A percentile compares a stretch with the other conserved stretches of the same genome.
Conservation (phyloP, 176 grass and related monocot species). For the Tillandsia fasciculata region DNA sequence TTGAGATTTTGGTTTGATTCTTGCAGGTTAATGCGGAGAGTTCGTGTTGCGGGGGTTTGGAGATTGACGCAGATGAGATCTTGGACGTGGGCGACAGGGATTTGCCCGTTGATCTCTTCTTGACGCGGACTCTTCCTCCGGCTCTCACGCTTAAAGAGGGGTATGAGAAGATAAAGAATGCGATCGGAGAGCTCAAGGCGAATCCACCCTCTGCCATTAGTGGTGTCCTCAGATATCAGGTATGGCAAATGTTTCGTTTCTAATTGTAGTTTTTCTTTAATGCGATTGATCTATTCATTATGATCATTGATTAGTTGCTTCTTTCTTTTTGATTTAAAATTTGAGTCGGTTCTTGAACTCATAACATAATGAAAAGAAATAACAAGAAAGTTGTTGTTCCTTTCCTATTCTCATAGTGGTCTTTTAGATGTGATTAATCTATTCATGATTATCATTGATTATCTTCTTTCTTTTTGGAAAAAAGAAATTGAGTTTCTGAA, state of each 20-base stretch:
- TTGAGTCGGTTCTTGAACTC: too few species aligned
- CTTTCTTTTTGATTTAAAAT: not conserved
- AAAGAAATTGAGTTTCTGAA: too few species aligned
- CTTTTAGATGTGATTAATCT: too few species aligned
- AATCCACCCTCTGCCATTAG: slow-evolving; percentile 14
- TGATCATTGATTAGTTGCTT: not conserved
- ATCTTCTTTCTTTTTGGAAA: too few species aligned
- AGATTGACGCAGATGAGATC: slow-evolving; percentile 26
- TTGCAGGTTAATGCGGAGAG: slow-evolving; percentile 12
- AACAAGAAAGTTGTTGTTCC: too few species aligned
- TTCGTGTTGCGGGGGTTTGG: slow-evolving; percentile 12
- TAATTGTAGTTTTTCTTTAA: not conserved
- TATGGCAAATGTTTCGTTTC: not conserved
- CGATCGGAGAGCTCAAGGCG: slow-evolving; percentile 18
- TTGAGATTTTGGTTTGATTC: not conserved
- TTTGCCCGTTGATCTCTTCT: slow-evolving; percentile 27
- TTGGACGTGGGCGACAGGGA: slow-evolving; percentile 6
- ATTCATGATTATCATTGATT: too few species aligned
- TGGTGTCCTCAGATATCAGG: slow-evolving; percentile 34
- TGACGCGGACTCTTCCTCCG: slow-evolving; percentile 18
- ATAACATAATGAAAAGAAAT: too few species aligned
- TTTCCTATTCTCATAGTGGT: too few species aligned
- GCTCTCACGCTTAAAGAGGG: slow-evolving; percentile 28
- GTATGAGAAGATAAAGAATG: slow-evolving; percentile 30
- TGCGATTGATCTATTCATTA: not conserved